A percentile compares a stretch with the other conserved stretches of the same genome.
Conservation (phyloP, 2,329 filamentous ascomycete genomes). For the Alternaria metachromatica region DNA sequence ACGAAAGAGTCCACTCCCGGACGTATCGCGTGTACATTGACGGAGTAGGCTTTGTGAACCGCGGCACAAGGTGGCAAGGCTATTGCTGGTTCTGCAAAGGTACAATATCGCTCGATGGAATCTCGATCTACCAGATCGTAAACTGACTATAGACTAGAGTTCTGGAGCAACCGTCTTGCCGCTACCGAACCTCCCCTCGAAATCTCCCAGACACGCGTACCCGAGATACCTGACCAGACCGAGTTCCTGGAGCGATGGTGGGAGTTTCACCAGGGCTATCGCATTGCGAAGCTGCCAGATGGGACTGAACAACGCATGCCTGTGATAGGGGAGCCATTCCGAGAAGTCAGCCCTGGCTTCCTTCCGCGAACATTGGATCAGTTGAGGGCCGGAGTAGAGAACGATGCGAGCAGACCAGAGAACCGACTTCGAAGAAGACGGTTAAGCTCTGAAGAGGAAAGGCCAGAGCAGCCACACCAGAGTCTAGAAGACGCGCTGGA, state of each 20-base stretch:
- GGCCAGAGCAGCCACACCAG: constrained; percentile 32
- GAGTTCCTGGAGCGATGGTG: constrained; percentile 57
- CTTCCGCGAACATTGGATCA: constrained; percentile 57
- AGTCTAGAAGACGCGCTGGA: constrained; percentile 47
- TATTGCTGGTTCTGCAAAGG: constrained; percentile 61
- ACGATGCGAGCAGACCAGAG: constrained; percentile 38
- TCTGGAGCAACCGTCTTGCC: constrained; percentile 56
- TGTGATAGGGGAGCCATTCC: constrained; percentile 56
- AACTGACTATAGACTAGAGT: constrained; percentile 43
- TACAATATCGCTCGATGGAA: background rate
- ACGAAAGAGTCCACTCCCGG: constrained; percentile 50
- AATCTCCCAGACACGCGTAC: constrained; percentile 55
- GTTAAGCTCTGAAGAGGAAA: constrained; percentile 32
- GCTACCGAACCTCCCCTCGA: constrained; percentile 51
- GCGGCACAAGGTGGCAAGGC: constrained; percentile 57
- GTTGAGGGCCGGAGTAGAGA: constrained; percentile 42
- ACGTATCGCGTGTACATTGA: constrained; percentile 58
- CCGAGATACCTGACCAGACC: constrained; percentile 55
- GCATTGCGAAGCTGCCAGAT: constrained; percentile 49
- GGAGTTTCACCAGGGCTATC: constrained; percentile 57
- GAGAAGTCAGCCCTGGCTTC: constrained; percentile 55
- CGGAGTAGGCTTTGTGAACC: constrained; percentile 57
- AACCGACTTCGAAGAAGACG: constrained; percentile 36
- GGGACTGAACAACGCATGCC: constrained; percentile 54
- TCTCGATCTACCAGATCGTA: background rate